These are phyloP conservation scores for Fomitopsis pinicola DNA, from an alignment of 1,284 basidiomycete species.

Conservation along the genomic window DNA sequence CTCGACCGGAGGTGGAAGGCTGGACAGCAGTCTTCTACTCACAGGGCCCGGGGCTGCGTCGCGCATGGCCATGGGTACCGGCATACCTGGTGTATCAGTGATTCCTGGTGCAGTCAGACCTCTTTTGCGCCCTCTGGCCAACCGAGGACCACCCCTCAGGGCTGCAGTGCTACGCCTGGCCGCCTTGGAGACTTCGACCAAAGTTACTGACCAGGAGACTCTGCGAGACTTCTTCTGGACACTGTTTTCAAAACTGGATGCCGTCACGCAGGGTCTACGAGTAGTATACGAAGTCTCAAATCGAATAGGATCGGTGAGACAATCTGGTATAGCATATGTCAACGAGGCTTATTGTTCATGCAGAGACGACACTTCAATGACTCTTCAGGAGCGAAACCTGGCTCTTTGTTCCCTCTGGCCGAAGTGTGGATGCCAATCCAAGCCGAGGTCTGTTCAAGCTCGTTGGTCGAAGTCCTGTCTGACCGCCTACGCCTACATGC, in stretches of 20 bases:
- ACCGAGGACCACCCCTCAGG: constrained; percentile 27
- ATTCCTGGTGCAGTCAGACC: constrained; percentile 13
- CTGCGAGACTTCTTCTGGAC: constrained; percentile 97
- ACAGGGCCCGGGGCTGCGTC: constrained; percentile 18
- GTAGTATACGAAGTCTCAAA: constrained; percentile 90
- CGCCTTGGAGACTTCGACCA: constrained; percentile 72
- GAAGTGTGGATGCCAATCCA: constrained; percentile 95
- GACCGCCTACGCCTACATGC: neutral
- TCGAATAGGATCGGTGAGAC: constrained; percentile 79
- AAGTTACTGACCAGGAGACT: constrained; percentile 79
- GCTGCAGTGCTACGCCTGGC: constrained; percentile 63
- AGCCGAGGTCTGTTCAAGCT: constrained; percentile 59
- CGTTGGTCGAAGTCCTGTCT: constrained; percentile 3
- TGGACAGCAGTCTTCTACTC: constrained; percentile 44
- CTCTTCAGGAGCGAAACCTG: constrained; percentile 69
- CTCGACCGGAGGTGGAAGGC: constrained; percentile 13
- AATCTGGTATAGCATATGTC: too few relatives aligned
- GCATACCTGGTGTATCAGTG: constrained; percentile 20
- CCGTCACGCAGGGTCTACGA: constrained; percentile 90
- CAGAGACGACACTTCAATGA: constrained; percentile 88
- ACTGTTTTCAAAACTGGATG: constrained; percentile 93
- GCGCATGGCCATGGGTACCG: constrained; percentile 14
- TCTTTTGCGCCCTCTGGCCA: neutral
- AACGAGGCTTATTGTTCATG: neutral
- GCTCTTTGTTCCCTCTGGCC: constrained; percentile 71